Evolutionary conservation across 108 stramenopile species (phyloP).

Genomic region (Pseudonitzschia delicatissima): DNA sequence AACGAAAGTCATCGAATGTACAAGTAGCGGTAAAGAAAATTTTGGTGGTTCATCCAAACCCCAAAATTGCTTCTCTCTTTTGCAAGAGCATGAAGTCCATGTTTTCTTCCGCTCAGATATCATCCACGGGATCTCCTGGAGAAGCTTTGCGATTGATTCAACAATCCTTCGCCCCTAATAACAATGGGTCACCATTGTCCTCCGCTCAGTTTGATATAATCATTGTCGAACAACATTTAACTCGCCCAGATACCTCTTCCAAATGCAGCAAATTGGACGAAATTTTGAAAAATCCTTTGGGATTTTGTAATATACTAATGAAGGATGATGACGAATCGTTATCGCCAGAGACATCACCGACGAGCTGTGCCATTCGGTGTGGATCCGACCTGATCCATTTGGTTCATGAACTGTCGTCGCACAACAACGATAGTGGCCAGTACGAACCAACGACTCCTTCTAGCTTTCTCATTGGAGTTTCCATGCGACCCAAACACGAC

Average conservation of each 20-base stretch:
- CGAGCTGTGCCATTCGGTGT: constrained; percentile 28
- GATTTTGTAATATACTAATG: not conserved
- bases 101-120: constrained; percentile 53
- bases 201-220: constrained; percentile 48
- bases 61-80: constrained; percentile 46
- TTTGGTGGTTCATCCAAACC: constrained; percentile 61
- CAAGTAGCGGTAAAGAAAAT: constrained; percentile 40
- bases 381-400: constrained; percentile 13
- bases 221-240: constrained; percentile 53
- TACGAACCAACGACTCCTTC: no score
- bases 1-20: constrained; percentile 5
- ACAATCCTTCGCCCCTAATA: not conserved
- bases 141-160: constrained; percentile 45
- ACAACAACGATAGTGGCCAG: no score
- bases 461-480: constrained; percentile 63
- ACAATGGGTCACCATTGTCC: not conserved
- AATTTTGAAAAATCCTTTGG: not conserved
- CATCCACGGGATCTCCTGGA: constrained; percentile 44
- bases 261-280: not conserved
- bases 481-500: constrained; percentile 41
- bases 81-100: constrained; percentile 52
- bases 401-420: constrained; percentile 14
- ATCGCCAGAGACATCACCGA: not conserved
- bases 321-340: not conserved
- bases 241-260: not conserved